phyloP scores from a whole-genome alignment of 441 rosid species.

The Biscutella auriculata region DNA sequence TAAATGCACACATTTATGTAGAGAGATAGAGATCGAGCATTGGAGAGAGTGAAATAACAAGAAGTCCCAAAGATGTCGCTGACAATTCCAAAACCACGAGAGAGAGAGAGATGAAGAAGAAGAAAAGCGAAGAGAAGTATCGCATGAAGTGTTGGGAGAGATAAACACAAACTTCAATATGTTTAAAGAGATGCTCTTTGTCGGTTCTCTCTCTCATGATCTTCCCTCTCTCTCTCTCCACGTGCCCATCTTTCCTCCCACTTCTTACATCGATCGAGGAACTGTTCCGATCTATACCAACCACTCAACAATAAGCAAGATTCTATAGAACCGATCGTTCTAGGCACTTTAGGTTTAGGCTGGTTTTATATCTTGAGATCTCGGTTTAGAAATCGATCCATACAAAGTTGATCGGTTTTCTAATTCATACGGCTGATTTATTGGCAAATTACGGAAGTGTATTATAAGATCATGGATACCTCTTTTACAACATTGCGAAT shows the following conservation, averaged over 20 bases:
- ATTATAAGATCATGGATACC: no score
- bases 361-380: no score
- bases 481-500: no score
- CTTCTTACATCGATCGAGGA: not conserved
- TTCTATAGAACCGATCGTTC: not conserved
- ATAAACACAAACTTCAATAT: constrained; percentile 19
- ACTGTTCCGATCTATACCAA: not conserved
- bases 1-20: not conserved
- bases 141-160: constrained; percentile 15
- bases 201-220: constrained; percentile 8
- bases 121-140: constrained; percentile 17
- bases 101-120: constrained; percentile 6
- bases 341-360: no score
- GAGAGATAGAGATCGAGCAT: not conserved
- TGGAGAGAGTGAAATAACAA: constrained; percentile 14
- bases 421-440: no score
- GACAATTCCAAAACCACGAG: constrained; percentile 21
- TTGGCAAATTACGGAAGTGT: no score
- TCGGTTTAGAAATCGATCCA: no score
- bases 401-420: no score
- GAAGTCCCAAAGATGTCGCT: constrained; percentile 21
- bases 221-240: constrained; percentile 9
- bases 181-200: constrained; percentile 24
- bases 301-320: not conserved
- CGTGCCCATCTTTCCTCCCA: constrained; percentile 20